These are phyloP conservation scores for Verruconis gallopava DNA, from an alignment of 2,329 filamentous ascomycete genomes.

Conservation along the genomic window DNA sequence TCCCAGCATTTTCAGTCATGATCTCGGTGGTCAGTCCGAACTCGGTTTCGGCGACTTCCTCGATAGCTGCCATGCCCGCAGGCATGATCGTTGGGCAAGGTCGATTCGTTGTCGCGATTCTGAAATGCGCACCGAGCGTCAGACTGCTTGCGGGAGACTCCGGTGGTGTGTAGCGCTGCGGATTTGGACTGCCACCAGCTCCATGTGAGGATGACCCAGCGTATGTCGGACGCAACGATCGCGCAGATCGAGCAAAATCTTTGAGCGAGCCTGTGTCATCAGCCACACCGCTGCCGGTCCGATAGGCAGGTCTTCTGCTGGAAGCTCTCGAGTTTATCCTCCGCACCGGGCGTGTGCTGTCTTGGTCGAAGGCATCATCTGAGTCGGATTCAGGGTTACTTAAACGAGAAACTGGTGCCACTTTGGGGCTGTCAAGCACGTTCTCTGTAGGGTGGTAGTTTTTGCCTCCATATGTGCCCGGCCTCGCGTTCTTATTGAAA, in stretches of 20 bases:
- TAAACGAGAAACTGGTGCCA: slow-evolving; percentile 14
- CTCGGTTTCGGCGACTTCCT: slow-evolving; percentile 80
- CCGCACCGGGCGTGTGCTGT: slow-evolving; percentile 22
- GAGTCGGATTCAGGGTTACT: slow-evolving; percentile 23
- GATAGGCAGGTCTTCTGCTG: slow-evolving; percentile 23
- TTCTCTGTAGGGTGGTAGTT: slow-evolving; percentile 89
- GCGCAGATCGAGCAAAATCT: neutral
- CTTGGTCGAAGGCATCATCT: slow-evolving; percentile 10
- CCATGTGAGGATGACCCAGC: slow-evolving; percentile 1
- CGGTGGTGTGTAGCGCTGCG: slow-evolving; percentile 16
- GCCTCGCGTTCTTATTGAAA: slow-evolving; percentile 56
- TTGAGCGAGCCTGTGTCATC: slow-evolving; percentile 18
- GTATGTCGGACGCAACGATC: neutral
- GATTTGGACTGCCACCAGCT: slow-evolving; percentile 1
- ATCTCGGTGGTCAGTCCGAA: slow-evolving; percentile 79
- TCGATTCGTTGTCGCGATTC: slow-evolving; percentile 40
- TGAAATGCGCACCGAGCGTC: slow-evolving; percentile 27
- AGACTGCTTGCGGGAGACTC: slow-evolving; percentile 23
- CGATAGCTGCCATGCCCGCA: slow-evolving; percentile 80
- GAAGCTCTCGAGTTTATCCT: slow-evolving; percentile 28
- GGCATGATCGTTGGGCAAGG: slow-evolving; percentile 49
- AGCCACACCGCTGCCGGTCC: slow-evolving; percentile 28
- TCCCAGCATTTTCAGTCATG: slow-evolving; percentile 81
- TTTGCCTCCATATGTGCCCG: slow-evolving; percentile 53
- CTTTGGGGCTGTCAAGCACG: slow-evolving; percentile 51